Conservation (phyloP, 495 filamentous ascomycete species). For the Penicillium riverlandense region DNA sequence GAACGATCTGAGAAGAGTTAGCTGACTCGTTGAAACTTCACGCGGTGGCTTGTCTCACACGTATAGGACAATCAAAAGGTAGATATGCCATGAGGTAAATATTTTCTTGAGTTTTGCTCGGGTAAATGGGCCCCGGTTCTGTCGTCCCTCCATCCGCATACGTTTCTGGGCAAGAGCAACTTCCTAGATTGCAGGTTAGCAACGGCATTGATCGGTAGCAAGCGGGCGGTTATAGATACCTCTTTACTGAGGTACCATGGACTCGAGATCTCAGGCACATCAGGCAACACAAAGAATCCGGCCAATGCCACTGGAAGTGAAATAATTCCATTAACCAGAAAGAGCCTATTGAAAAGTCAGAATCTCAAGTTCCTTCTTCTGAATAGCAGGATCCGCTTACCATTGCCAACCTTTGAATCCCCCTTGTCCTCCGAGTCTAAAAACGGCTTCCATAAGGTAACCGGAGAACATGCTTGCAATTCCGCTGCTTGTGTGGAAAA, state of each 20-base stretch:
- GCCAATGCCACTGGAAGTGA: conserved; percentile 41
- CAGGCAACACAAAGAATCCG: conserved; percentile 54
- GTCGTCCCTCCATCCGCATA: conserved; percentile 42
- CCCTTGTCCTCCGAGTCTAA: conserved; percentile 36
- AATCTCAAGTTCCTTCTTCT: background rate
- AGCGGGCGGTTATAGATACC: conserved; percentile 10
- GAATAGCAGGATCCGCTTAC: conserved; percentile 4
- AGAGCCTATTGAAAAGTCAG: conserved; percentile 20
- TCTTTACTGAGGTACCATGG: conserved; percentile 42
- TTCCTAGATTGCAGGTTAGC: conserved; percentile 24
- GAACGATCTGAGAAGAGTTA: conserved; percentile 19
- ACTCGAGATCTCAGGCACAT: conserved; percentile 51
- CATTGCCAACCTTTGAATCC: conserved; percentile 46
- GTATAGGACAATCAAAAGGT: conserved; percentile 37
- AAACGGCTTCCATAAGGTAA: conserved; percentile 50
- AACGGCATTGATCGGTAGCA: background rate
- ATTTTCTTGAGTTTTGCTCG: conserved; percentile 45
- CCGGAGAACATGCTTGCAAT: conserved; percentile 53
- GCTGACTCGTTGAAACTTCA: background rate
- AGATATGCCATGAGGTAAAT: conserved; percentile 47
- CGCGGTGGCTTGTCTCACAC: conserved; percentile 15
- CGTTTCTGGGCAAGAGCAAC: conserved; percentile 32
- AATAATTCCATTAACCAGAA: conserved; percentile 39
- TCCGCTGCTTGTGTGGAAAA: conserved; percentile 51
- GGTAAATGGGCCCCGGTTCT: conserved; percentile 36